phyloP scores from a whole-genome alignment of 1,284 basidiomycete species.

The Ustilago bromivora region DNA sequence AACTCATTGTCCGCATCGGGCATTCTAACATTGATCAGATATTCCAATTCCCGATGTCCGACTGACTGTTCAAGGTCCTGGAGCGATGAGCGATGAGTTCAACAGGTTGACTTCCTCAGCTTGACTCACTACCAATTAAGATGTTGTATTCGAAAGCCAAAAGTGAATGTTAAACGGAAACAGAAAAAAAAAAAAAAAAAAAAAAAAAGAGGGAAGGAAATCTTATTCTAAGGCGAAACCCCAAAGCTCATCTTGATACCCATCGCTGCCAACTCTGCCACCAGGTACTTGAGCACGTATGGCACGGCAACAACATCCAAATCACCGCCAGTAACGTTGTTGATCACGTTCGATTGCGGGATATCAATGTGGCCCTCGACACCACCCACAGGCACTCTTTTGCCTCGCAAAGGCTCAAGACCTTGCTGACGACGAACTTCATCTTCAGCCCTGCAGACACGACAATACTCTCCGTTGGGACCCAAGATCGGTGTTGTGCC shows the following conservation, averaged over 20 bases:
- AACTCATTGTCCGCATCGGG: background rate
- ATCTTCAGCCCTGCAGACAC: conserved; percentile 61
- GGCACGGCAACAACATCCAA: conserved; percentile 78
- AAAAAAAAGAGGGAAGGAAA: background rate
- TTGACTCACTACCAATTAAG: background rate
- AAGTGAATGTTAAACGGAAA: conserved; percentile 1
- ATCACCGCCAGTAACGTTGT: conserved; percentile 54
- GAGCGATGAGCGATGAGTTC: too few species aligned
- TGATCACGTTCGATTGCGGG: conserved; percentile 48
- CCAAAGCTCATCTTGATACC: conserved; percentile 72
- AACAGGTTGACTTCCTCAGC: too few species aligned
- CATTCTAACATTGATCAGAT: background rate
- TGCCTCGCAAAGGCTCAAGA: conserved; percentile 37
- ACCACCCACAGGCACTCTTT: conserved; percentile 41
- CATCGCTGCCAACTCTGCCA: conserved; percentile 75
- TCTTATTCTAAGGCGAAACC: conserved; percentile 24
- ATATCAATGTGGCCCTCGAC: conserved; percentile 50
- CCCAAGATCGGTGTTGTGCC: conserved; percentile 50
- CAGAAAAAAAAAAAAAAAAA: background rate
- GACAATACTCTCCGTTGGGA: conserved; percentile 67
- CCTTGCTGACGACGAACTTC: conserved; percentile 42
- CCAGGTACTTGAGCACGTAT: conserved; percentile 77
- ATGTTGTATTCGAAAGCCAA: background rate
- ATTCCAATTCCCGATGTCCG: background rate
- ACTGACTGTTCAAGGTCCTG: too few species aligned